phyloP scores from a whole-genome alignment of 202 grass and related monocot genomes.

The Carex sylvatica region DNA sequence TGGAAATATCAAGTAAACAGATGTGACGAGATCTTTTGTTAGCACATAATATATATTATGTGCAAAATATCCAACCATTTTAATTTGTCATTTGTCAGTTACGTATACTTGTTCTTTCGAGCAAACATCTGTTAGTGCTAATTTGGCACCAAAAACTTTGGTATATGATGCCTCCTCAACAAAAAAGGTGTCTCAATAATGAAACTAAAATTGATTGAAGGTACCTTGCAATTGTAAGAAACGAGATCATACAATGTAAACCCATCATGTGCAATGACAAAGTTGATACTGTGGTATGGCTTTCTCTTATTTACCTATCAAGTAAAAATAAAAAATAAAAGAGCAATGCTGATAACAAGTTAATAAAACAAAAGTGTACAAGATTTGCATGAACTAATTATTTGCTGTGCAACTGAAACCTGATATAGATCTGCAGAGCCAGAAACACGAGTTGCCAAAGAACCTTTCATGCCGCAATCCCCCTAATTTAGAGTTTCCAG shows the following conservation, averaged over 20 bases:
- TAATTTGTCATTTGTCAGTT: not conserved
- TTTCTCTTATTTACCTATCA: conserved; percentile 73
- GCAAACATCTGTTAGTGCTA: not conserved
- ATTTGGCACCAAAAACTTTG: conserved; percentile 19
- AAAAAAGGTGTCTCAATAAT: not conserved
- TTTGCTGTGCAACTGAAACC: conserved; percentile 34
- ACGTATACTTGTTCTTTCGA: not conserved
- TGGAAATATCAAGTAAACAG: not conserved
- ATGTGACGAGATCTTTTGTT: not conserved
- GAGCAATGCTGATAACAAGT: conserved; percentile 1
- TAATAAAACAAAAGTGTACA: conserved; percentile 1
- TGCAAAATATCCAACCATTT: not conserved
- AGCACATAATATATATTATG: not conserved
- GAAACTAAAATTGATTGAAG: not conserved
- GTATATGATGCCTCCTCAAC: not conserved
- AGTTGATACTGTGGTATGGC: conserved; percentile 83
- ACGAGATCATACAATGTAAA: conserved; percentile 96
- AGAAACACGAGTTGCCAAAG: conserved; percentile 90
- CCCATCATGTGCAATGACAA: conserved; percentile 95
- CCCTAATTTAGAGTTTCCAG: conserved; percentile 48
- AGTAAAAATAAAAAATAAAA: conserved; percentile 26
- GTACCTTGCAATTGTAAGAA: conserved; percentile 90
- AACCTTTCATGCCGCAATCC: conserved; percentile 77
- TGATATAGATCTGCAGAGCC: conserved; percentile 94
- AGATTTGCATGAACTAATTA: not conserved